Base-by-base conservation (phyloP, 1,284 basidiomycete genomes). In the Xerocomus nothofagi region DNA sequence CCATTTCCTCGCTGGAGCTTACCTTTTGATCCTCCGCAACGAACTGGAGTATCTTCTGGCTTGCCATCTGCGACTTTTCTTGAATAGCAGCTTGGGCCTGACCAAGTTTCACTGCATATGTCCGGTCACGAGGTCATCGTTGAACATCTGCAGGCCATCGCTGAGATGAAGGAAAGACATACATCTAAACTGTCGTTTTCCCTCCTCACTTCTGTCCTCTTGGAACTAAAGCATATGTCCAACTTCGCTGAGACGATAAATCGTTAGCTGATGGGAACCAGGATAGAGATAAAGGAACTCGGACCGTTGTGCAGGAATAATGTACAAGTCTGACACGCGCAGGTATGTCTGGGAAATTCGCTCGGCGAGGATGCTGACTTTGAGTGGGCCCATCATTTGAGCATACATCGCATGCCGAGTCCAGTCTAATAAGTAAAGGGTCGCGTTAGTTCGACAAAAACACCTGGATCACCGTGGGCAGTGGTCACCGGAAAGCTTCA, bases 381-480 rank as follows among this genome's bases (percentile, higher is more conserved):
- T 61, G 33, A 61, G 59, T 5, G 57, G 57, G 15, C 49, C 46
- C 53, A 61, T 59, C 59, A 59, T 59, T 33, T 59, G 56, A 1
- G 49, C 38, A 9, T 61, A 59, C 53, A 59, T 59, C 9, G 59
- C 59, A 38, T 59, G 53, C 5, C 47, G 53, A 1, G 53, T 10
- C 57, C 53, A 61, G n/a, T 59, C 57, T 61, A 24, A 17, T 61
- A 24, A 17, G 21, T 18, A 11, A 17, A 33, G 15, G 15, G 15
- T 1, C n/a, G 14, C 6, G 17, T 50, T 5, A 34, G 40, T 20
- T 26, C 14, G 20, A 38, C 2, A 1, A 24, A 15, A 15, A 15
- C 1, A 7, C 6, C 14, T 21, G 4, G 4, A 2, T 10, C 2
- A 6, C 5, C 5, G 12, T 1, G 9, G 15, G 3, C 1, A 18